Evolutionary conservation across 441 rosid genomes (phyloP), one percentile per base, ranked within the genome.

Genomic region (Adansonia grandidieri): DNA sequence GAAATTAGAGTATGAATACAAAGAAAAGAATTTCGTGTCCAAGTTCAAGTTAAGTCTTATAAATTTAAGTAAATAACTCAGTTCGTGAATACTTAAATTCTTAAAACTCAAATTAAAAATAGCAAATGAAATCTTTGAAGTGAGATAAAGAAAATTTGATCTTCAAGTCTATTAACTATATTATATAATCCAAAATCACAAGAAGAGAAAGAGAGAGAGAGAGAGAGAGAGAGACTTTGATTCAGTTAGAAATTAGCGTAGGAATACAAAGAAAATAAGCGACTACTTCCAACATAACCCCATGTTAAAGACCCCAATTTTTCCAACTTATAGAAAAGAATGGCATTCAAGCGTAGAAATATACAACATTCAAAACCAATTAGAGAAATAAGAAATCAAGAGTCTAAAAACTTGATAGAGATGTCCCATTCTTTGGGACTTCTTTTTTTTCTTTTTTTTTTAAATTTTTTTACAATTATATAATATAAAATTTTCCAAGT

Each of bases 221-320:
- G 32, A 28, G 32, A 28, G 32, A 28, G 32, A 28, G 32, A 28
- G 32, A 28, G 32, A 28, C 32, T 28, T 28, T 28, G 32, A 28
- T 28, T 28, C 32, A 1, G 32, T 28, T 28, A 28, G 32, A 28
- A 28, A 28, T 28, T 28, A 28, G 32, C 32, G 32, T 1, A 68
- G 0, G 32, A 45, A 68, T 19, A 45, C 22, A 47, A 45, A 68
- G 20, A 42, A 15, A 44, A 14, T 8, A 68, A 68, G n/a, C 74
- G 50, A 70, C 45, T 71, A 71, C 15, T 73, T 73, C 76, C 76
- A 58, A 28, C 66, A 72, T 37, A 72, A 54, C 5, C 22, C 53
- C 28, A 73, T 37, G 37, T 57, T 40, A n/a, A 73, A 57, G 51
- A 42, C 76, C 66, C 10, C 44, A 17, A 11, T 37, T 57, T 72